Evolutionary conservation across 1,284 basidiomycete species (phyloP), one percentile per base, ranked within the genome.

Genomic region (Ganoderma sinense): DNA sequence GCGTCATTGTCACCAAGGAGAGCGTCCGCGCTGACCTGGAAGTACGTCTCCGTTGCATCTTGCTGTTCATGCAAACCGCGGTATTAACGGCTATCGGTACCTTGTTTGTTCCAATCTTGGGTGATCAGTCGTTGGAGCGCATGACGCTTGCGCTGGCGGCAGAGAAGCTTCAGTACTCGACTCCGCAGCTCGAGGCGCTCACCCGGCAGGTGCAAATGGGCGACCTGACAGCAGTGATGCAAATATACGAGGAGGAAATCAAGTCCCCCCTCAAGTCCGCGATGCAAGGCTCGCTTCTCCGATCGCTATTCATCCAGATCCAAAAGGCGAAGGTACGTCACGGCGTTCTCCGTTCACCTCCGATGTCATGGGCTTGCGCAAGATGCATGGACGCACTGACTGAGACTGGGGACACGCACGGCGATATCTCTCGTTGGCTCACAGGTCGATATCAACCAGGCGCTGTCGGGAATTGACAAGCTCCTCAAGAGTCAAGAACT

Each of bases 401-500:
- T 51, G 48, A 51, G 6, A 13, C 7, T 48, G 45, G n/a, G 41
- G 18, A 43, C 59, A 13, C 7, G 5, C 10, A 31, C 39, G 40
- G 10, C 10, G 18, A 20, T 29, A 45, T 55, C 53, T 61, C n/a
- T 63, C 33, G n/a, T 10, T 10, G 41, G 33, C 48, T 67, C 58
- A 69, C 73, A 96, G 94, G 94, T 96, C 69, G 97, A 99, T 80
- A 90, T 99, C 65, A 94, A 96, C 75, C 89, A 97, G 83, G 88
- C 95, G 36, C 84, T 98, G 77, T 83, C 90, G 66, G 91, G 95
- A 64, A 94, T 98, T 74, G 97, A 99, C 82, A 95, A 94, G 78
- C 86, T 99, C 64, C 90, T 99, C 72, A 95, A 93, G 76, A 97
- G 95, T 2, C 97, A 99, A 81, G 96, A 98, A 80, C 86, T 99